Evolutionary conservation across 2,329 filamentous ascomycete species (phyloP).

Genomic region (Aspergillus ustus): DNA sequence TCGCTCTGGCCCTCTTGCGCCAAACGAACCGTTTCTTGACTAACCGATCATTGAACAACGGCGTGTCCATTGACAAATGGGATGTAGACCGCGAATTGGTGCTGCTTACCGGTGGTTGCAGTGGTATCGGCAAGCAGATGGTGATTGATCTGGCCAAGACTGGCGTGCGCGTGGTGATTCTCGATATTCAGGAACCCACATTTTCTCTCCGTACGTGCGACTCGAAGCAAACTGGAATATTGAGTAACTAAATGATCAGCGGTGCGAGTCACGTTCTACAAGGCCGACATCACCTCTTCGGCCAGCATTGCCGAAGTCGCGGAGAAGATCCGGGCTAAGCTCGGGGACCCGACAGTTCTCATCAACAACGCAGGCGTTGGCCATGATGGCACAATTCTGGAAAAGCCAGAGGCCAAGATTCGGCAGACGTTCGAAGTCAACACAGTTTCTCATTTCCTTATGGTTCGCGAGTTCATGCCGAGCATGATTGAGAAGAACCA

Average conservation of each 20-base stretch:
- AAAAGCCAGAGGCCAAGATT: conserved; percentile 50
- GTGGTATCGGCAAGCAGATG: conserved; percentile 45
- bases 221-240: neutral
- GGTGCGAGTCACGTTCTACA: conserved; percentile 36
- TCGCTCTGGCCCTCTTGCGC: conserved; percentile 32
- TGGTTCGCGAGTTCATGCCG: conserved; percentile 57
- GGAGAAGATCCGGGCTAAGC: conserved; percentile 41
- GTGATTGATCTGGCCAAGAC: conserved; percentile 35
- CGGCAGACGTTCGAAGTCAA: conserved; percentile 59
- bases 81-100: conserved; percentile 36
- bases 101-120: conserved; percentile 43
- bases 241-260: conserved; percentile 1
- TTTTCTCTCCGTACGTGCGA: conserved; percentile 33
- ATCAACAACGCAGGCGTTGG: conserved; percentile 58
- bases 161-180: conserved; percentile 40
- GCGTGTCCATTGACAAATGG: conserved; percentile 32
- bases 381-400: conserved; percentile 52
- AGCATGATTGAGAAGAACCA: conserved; percentile 56
- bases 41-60: conserved; percentile 38
- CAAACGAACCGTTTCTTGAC: conserved; percentile 36
- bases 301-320: conserved; percentile 39
- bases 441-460: conserved; percentile 56
- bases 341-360: conserved; percentile 53
- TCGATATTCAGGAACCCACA: conserved; percentile 42
- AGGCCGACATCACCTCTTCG: conserved; percentile 43